A percentile compares a stretch with the other conserved stretches of the same genome.
These are phyloP conservation scores for Syzygium aqueum DNA, from an alignment of 345 rosid genomes.

Conservation along the genomic window DNA sequence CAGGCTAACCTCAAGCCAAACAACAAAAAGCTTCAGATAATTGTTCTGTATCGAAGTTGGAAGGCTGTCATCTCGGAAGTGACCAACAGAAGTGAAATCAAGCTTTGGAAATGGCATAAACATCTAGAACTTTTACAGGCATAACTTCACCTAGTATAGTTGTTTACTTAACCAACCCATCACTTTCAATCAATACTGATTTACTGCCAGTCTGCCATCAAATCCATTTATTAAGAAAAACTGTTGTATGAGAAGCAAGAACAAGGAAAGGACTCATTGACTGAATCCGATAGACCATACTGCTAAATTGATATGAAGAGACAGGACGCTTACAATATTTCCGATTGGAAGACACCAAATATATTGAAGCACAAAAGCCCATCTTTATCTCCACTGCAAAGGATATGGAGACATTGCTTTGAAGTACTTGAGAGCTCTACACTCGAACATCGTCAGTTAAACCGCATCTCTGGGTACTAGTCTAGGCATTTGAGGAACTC, in stretches of 20 bases:
- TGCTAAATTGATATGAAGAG: neutral
- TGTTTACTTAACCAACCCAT: neutral
- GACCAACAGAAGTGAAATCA: neutral
- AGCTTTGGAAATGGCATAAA: neutral
- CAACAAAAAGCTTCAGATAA: neutral
- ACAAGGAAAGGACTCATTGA: neutral
- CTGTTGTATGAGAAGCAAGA: neutral
- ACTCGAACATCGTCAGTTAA: too few relatives aligned
- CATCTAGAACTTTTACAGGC: neutral
- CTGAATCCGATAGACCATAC: accelerated
- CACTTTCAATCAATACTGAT: neutral
- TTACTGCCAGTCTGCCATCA: too few relatives aligned
- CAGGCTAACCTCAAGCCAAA: neutral
- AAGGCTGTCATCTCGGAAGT: neutral
- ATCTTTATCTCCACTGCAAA: too few relatives aligned
- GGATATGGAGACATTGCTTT: too few relatives aligned
- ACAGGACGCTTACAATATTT: accelerated
- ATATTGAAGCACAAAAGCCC: neutral
- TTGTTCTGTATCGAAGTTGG: accelerated
- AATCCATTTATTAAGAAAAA: neutral
- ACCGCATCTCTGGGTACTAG: too few relatives aligned
- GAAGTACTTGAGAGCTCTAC: too few relatives aligned
- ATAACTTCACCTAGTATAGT: neutral
- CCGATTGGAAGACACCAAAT: neutral
- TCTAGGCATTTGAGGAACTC: too few relatives aligned